A percentile compares a stretch with the other conserved stretches of the same genome.
phyloP scores from a whole-genome alignment of 805 yeast genomes.

The Candida ulmi region DNA sequence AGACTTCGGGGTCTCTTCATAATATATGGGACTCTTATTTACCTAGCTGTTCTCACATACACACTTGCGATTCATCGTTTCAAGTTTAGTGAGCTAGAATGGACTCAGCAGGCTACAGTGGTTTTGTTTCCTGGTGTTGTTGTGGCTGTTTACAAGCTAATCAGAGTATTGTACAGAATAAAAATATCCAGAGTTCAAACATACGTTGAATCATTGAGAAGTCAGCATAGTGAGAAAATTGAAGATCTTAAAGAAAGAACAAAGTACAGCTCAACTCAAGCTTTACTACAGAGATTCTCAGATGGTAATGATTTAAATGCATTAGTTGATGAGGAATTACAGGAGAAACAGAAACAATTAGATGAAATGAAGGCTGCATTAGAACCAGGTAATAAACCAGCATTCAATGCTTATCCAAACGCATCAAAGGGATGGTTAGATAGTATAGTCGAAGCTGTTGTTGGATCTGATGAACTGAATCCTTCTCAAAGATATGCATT shows the following conservation, averaged over 20 bases:
- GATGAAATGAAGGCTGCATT: conserved; percentile 31
- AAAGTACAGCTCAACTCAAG: conserved; percentile 69
- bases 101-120: not conserved
- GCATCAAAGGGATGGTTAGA: conserved; percentile 31
- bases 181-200: not conserved
- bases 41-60: not conserved
- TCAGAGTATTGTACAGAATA: not conserved
- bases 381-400: conserved; percentile 11
- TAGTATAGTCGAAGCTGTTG: conserved; percentile 33
- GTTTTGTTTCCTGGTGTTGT: not conserved
- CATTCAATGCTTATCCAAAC: not conserved
- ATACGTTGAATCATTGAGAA: conserved; percentile 30
- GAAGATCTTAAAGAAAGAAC: conserved; percentile 68
- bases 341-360: conserved; percentile 31
- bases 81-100: not conserved
- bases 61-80: not conserved
- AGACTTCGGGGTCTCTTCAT: not conserved
- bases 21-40: not conserved
- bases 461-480: conserved; percentile 62
- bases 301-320: conserved; percentile 45
- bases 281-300: conserved; percentile 60
- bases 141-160: not conserved
- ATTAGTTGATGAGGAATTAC: conserved; percentile 37
- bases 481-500: conserved; percentile 62
- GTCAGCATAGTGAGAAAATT: conserved; percentile 46